Base-by-base conservation (phyloP, 768 basidiomycete genomes). In the Tulasnella sp. region DNA sequence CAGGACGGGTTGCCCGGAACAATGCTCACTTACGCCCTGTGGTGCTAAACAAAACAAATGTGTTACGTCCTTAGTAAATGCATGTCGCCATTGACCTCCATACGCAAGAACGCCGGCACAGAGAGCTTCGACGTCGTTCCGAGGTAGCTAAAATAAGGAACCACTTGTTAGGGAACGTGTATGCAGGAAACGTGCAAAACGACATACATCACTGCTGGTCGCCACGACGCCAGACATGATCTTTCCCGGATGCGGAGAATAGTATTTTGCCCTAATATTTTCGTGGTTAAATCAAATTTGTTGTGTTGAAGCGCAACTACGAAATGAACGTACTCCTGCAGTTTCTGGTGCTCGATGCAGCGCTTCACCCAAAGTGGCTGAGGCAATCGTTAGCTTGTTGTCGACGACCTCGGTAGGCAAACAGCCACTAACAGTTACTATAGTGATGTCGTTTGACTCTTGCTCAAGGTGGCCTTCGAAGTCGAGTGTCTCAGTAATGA, bases 181-280 rank as follows among this genome's bases (percentile, higher is more conserved):
- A 74, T 64, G 29, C 35, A 35, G 19, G 42, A 32, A 22, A 16
- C 34, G 17, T 14, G 36, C n/a, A 19, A 39, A 34, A 35, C n/a
- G 34, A 77, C 84, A 71, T 73, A 91, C 89, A 73, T 89, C 89
- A 16, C 87, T 83, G 3, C 88, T 86, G 76, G 89, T 89, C 0
- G 88, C 90, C 11, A 90, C 85, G 22, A 95, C 83, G 1, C 91
- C 91, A 7, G 93, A 95, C 81, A 96, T 95, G 64, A 94, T 84
- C 83, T 87, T 86, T 0, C 84, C 78, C 0, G 91, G 90, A 78
- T 94, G 88, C 2, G 91, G 83, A 1, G 93, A 95, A 81, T 88
- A 95, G 77, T 82, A 86, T 32, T 84, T 79, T 6, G 87, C 78
- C 29, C 87, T 88, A 63, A 5, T 26, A 8, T 39, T 22, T 16